Percentiles rank a stretch among this genome's conserved stretches.
phyloP scores from a whole-genome alignment of 345 rosid species.

The Eucalyptus decipiens region DNA sequence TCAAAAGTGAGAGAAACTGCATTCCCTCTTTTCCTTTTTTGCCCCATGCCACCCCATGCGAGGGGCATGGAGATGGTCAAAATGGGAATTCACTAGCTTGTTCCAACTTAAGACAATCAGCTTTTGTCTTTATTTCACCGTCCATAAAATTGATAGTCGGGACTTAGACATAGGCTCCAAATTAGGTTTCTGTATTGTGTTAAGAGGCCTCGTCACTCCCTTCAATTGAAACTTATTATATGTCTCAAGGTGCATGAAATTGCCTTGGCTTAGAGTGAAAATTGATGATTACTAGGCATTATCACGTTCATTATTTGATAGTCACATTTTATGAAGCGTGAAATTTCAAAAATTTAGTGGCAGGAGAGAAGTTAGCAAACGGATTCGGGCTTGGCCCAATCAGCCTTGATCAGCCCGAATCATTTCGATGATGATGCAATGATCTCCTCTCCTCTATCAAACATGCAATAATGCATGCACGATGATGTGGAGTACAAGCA shows the following conservation, averaged over 20 bases:
- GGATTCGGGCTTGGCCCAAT: neutral
- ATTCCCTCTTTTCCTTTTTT: neutral
- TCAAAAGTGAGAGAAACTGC: neutral
- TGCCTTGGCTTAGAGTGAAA: neutral
- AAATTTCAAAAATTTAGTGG: neutral
- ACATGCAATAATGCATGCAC: neutral
- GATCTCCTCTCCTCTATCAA: neutral
- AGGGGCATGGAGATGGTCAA: neutral
- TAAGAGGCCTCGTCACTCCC: neutral
- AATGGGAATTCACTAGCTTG: neutral
- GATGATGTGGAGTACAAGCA: neutral
- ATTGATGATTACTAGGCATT: neutral
- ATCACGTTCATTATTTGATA: neutral
- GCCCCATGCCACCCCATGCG: neutral
- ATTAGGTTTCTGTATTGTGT: neutral
- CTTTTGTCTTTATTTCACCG: neutral
- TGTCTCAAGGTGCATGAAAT: neutral
- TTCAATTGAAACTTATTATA: neutral
- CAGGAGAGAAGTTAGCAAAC: neutral
- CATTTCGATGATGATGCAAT: neutral
- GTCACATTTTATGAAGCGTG: neutral
- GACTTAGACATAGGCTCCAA: neutral
- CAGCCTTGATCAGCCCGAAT: neutral
- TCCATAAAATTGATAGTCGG: neutral
- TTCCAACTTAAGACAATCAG: neutral